Evolutionary conservation across 2,329 filamentous ascomycete species (phyloP).

Genomic region (Grosmannia serpens): DNA sequence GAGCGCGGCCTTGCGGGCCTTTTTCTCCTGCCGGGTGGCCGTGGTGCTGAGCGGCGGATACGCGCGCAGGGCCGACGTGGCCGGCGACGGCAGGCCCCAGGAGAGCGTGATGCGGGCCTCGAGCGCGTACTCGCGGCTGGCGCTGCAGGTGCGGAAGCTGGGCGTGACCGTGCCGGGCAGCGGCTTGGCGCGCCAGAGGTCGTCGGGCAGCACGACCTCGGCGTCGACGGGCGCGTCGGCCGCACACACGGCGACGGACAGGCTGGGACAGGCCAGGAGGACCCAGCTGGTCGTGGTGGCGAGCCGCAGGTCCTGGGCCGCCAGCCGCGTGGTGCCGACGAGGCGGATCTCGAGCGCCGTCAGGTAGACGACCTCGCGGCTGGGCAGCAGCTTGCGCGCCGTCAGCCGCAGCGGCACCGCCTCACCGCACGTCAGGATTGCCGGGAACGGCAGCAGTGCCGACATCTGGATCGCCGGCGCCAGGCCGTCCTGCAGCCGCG

Average conservation of each 20-base stretch:
- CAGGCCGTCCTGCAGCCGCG: not conserved
- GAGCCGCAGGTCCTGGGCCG: conserved; percentile 62
- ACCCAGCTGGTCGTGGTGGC: conserved; percentile 66
- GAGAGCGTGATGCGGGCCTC: conserved; percentile 70
- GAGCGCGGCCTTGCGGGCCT: conserved; percentile 10
- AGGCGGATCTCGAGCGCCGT: conserved; percentile 73
- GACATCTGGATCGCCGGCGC: conserved; percentile 25
- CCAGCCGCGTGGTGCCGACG: conserved; percentile 66
- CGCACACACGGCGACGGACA: conserved; percentile 58
- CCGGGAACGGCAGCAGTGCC: conserved; percentile 73
- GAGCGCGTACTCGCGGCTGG: conserved; percentile 69
- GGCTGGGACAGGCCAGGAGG: conserved; percentile 57
- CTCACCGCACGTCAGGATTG: conserved; percentile 81
- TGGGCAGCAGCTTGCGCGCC: conserved; percentile 62
- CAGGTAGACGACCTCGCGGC: conserved; percentile 60
- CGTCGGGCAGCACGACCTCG: conserved; percentile 58
- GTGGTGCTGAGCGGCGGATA: not conserved
- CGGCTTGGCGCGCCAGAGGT: conserved; percentile 58
- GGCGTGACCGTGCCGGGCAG: conserved; percentile 82
- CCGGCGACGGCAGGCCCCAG: conserved; percentile 48
- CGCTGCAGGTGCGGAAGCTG: conserved; percentile 79
- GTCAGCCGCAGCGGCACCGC: conserved; percentile 71
- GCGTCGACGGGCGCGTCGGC: conserved; percentile 46
- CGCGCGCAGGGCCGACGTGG: not conserved
- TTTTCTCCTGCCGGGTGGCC: conserved; percentile 4